Base-by-base conservation (phyloP, 192 early-diverging fungal genomes). In the Coemansia erecta region DNA sequence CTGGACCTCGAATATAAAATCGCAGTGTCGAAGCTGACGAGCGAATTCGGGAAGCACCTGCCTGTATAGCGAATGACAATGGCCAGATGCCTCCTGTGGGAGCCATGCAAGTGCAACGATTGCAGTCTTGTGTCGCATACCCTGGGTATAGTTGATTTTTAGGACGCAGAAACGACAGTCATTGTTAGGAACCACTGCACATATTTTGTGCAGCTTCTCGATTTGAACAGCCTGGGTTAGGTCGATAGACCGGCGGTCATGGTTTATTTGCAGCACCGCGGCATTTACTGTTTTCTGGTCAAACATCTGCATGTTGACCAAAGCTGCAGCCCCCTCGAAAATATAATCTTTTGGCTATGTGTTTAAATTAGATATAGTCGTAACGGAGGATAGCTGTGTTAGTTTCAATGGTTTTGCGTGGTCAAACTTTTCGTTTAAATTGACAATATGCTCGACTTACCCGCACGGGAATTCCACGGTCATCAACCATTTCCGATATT, bases 1-100 rank as follows among this genome's bases (percentile, higher is more conserved):
- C n/a, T 44, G 43, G 8, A 74, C 56, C 24, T 60, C 53, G 13
- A 74, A 56, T 26, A 50, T 56, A 18, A 37, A 64, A 48, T 74
- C 57, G 8, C 53, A 48, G 17, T 45, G 45, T 0, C 64, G 46
- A 0, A 74, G n/a, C 48, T 68, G 65, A 1, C 17, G 44, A 22
- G 28, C 56, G 18, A 68, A 56, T 1, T 48, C 57, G 3, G 15
- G 11, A 3, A 57, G 17, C 19, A 23, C 21, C 0, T 19, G 19
- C 54, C 63, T 64, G 26, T 68, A 74, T 51, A 67, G 2, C 1
- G 57, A 47, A 0, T 52, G 23, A 0, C 63, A 57, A 3, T 49
- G 48, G 17, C 41, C 23, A n/a, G 49, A 11, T 15, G 70, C 70
- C 0, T 35, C 4, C 2, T 68, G 23, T 26, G 72, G 72, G 2